phyloP scores from a whole-genome alignment of 495 filamentous ascomycete genomes.

The Symbiotaphrina buchneri region DNA sequence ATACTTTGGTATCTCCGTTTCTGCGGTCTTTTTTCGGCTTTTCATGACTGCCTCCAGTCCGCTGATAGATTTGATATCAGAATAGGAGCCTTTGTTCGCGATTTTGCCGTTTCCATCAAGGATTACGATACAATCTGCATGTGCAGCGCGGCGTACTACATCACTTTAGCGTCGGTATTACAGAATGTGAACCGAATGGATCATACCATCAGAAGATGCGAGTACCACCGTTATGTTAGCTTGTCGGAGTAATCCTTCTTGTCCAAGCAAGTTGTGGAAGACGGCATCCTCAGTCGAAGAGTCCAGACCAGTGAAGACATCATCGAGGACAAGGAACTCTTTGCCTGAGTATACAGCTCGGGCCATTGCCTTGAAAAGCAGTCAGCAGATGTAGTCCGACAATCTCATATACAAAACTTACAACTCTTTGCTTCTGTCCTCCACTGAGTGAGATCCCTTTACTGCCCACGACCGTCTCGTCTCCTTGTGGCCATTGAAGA shows the following conservation, averaged over 20 bases:
- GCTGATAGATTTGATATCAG: background rate
- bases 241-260: background rate
- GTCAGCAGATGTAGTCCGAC: background rate
- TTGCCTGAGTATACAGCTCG: slow-evolving; percentile 18
- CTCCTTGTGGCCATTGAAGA: background rate
- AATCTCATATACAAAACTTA: background rate
- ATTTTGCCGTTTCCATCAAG: background rate
- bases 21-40: background rate
- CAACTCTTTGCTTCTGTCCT: slow-evolving; percentile 39
- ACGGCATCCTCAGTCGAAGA: background rate
- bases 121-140: background rate
- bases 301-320: too few relatives aligned
- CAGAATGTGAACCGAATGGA: background rate
- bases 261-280: slow-evolving; percentile 1
- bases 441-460: slow-evolving; percentile 23
- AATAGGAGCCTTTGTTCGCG: background rate
- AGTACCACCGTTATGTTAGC: background rate
- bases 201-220: background rate
- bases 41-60: background rate
- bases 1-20: background rate
- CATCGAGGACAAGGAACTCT: background rate
- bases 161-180: background rate
- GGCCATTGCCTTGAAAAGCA: slow-evolving; percentile 31
- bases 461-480: background rate
- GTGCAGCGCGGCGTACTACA: background rate